Conservation (phyloP, 179 eudicot species). For the Beta lomatogona region DNA sequence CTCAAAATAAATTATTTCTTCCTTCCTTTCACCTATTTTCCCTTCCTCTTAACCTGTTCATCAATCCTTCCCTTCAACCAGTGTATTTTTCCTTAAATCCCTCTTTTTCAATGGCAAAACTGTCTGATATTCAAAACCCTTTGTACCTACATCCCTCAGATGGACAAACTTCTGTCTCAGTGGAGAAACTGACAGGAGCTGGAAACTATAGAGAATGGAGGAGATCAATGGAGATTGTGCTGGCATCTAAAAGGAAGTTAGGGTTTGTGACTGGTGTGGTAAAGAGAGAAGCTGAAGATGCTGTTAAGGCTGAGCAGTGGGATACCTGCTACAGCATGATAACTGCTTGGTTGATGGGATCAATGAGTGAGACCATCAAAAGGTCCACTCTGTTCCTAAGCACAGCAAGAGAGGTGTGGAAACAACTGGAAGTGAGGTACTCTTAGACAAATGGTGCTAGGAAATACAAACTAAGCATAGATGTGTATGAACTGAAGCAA, state of each 20-base stretch:
- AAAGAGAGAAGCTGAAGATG: neutral
- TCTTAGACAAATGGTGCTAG: neutral
- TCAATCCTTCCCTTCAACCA: too few species aligned
- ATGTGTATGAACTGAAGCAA: too few species aligned
- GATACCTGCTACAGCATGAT: neutral
- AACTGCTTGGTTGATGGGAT: neutral
- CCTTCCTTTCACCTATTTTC: too few species aligned
- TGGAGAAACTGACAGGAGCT: neutral
- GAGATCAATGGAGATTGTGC: neutral
- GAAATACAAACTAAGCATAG: conserved; percentile 8
- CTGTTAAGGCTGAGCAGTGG: neutral
- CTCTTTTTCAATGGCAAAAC: too few species aligned
- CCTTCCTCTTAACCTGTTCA: too few species aligned
- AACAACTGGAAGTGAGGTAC: neutral
- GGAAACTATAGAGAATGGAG: neutral
- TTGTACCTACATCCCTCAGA: too few species aligned
- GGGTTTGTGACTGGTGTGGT: neutral
- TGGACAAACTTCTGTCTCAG: too few species aligned
- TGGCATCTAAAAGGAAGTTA: neutral
- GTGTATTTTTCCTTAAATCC: too few species aligned
- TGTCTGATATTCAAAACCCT: too few species aligned
- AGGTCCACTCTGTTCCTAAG: neutral
- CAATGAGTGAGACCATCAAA: neutral
- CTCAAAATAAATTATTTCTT: too few species aligned
- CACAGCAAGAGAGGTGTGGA: neutral